Percentiles rank a stretch among this genome's conserved stretches.
These are phyloP conservation scores for Desmodesmus armatus DNA, from an alignment of 139 green algal species.

Conservation along the genomic window DNA sequence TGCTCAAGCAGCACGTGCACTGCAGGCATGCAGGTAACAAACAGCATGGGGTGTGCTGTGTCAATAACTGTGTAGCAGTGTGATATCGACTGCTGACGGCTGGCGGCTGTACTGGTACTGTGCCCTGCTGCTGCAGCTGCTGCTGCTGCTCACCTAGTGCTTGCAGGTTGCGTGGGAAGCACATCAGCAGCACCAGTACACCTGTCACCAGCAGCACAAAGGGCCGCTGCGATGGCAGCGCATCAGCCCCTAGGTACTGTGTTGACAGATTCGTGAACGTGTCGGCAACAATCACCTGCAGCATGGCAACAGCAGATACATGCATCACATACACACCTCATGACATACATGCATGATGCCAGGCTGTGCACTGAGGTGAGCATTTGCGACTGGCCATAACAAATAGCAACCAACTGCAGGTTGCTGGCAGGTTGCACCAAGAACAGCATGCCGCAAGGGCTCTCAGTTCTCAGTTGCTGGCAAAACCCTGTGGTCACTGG, in stretches of 20 bases:
- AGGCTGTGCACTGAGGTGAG: too few species aligned
- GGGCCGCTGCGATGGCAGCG: conserved; percentile 34
- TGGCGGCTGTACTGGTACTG: not conserved
- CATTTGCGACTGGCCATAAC: too few species aligned
- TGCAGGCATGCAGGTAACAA: not conserved
- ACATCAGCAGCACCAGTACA: conserved; percentile 62
- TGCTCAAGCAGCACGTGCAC: not conserved
- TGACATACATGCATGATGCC: too few species aligned
- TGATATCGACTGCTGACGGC: not conserved
- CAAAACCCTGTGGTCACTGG: too few species aligned
- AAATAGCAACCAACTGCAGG: too few species aligned
- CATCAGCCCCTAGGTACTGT: conserved; percentile 34
- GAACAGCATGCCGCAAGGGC: too few species aligned
- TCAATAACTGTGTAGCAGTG: not conserved
- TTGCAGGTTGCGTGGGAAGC: conserved; percentile 55
- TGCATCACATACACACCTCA: too few species aligned
- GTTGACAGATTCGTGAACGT: conserved; percentile 68
- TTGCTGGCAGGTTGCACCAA: too few species aligned
- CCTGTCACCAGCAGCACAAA: conserved; percentile 50
- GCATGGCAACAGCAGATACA: not conserved
- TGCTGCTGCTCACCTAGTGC: conserved; percentile 13
- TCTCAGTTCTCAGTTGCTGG: too few species aligned
- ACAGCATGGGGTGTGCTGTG: not conserved
- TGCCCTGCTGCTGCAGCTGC: not conserved
- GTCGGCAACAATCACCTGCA: conserved; percentile 80